Conservation (phyloP, 164 flowering plant genomes). For the Vitis rupestris region DNA sequence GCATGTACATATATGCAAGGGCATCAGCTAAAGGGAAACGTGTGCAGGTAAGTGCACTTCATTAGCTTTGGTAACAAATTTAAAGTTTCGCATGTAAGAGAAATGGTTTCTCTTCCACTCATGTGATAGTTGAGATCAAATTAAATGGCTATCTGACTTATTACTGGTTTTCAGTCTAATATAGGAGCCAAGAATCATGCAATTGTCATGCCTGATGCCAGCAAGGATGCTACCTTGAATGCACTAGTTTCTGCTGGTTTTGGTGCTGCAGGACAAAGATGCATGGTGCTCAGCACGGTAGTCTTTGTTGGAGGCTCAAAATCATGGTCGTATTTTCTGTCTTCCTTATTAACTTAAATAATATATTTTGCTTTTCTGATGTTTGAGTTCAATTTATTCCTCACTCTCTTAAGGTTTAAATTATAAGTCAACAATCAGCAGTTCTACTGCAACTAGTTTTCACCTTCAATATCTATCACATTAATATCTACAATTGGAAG, state of each 20-base stretch:
- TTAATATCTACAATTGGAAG: too few species aligned
- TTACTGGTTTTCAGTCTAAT: constrained; percentile 53
- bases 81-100: background rate
- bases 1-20: constrained; percentile 84
- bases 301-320: constrained; percentile 88
- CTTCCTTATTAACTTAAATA: too few species aligned
- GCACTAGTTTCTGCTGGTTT: constrained; percentile 92
- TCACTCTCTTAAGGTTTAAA: too few species aligned
- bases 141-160: background rate
- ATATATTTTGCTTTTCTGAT: too few species aligned
- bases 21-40: constrained; percentile 96
- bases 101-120: background rate
- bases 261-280: constrained; percentile 97
- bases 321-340: constrained; percentile 44
- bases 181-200: constrained; percentile 98
- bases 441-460: too few species aligned
- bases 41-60: constrained; percentile 60
- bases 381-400: too few species aligned
- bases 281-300: constrained; percentile 90
- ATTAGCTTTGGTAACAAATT: background rate
- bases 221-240: constrained; percentile 70
- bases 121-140: background rate
- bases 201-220: constrained; percentile 94
- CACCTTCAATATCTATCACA: too few species aligned
- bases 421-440: too few species aligned